Evolutionary conservation across 2,329 filamentous ascomycete genomes (phyloP).

Genomic region (Monilinia polystroma): DNA sequence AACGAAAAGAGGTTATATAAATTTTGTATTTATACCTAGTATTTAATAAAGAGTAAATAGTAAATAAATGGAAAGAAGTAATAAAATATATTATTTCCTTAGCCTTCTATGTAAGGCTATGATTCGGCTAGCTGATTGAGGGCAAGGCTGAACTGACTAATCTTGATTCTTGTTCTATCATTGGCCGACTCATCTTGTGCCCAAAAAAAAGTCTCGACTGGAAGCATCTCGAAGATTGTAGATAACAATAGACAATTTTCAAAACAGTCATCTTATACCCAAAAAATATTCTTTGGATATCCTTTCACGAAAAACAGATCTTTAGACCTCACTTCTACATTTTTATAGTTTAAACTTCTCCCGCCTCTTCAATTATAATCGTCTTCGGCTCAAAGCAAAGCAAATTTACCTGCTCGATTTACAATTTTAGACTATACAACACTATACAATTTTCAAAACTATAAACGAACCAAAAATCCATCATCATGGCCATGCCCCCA

Average conservation of each 20-base stretch:
- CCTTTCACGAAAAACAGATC: not conserved
- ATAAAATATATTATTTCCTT: too few species aligned
- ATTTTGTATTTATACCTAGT: too few species aligned
- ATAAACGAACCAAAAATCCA: not conserved
- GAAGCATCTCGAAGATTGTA: conserved; percentile 16
- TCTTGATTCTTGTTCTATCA: not conserved
- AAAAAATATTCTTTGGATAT: not conserved
- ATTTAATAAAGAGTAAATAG: too few species aligned
- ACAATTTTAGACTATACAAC: not conserved
- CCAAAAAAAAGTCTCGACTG: not conserved
- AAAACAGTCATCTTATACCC: not conserved
- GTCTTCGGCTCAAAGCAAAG: not conserved
- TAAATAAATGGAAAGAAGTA: too few species aligned
- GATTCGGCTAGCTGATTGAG: too few species aligned
- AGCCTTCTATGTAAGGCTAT: not conserved
- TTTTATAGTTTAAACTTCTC: not conserved
- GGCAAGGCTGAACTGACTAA: not conserved
- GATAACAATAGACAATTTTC: conserved; percentile 3
- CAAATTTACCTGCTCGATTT: not conserved
- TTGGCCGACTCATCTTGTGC: too few species aligned
- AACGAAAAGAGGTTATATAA: too few species aligned
- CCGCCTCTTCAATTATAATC: not conserved
- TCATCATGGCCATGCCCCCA: conserved; percentile 34
- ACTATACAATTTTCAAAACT: not conserved
- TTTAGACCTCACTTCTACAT: not conserved